Conservation (phyloP, 2,329 filamentous ascomycete species). For the Hypoxylon sp. region DNA sequence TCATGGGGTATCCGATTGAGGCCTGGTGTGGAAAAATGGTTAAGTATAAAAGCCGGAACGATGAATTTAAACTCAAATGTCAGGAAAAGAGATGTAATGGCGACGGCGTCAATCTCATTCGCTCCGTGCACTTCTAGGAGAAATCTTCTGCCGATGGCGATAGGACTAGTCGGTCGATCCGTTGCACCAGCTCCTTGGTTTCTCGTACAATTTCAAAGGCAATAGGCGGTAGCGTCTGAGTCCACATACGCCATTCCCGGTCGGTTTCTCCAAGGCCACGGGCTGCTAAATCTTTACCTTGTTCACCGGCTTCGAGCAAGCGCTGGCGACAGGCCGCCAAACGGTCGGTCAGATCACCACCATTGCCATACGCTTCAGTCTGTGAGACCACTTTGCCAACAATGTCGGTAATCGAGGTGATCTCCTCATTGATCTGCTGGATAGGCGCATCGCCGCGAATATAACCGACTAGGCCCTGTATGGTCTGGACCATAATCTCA, state of each 20-base stretch:
- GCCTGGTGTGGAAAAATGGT: slow-evolving; percentile 25
- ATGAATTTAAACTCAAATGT: slow-evolving; percentile 27
- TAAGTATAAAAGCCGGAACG: slow-evolving; percentile 16
- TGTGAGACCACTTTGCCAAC: slow-evolving; percentile 79
- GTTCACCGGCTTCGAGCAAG: slow-evolving; percentile 74
- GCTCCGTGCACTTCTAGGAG: slow-evolving; percentile 53
- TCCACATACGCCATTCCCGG: slow-evolving; percentile 74
- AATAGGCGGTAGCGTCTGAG: slow-evolving; percentile 81
- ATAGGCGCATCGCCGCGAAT: slow-evolving; percentile 77
- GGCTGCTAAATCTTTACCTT: slow-evolving; percentile 71
- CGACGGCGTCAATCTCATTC: slow-evolving; percentile 40
- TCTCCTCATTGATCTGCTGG: slow-evolving; percentile 76
- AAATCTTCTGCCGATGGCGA: slow-evolving; percentile 62
- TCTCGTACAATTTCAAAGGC: slow-evolving; percentile 90
- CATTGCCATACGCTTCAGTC: slow-evolving; percentile 70
- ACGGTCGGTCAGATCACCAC: slow-evolving; percentile 67
- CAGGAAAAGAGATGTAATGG: slow-evolving; percentile 42
- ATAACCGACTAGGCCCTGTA: slow-evolving; percentile 83
- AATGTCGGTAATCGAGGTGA: slow-evolving; percentile 77
- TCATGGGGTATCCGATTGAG: slow-evolving; percentile 43
- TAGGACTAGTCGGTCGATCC: slow-evolving; percentile 58
- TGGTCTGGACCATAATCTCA: slow-evolving; percentile 81
- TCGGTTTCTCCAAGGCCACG: slow-evolving; percentile 66
- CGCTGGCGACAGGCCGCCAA: slow-evolving; percentile 75
- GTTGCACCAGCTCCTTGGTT: slow-evolving; percentile 79